Conservation (phyloP, 2,329 filamentous ascomycete genomes). For the Ophiostoma sp. region DNA sequence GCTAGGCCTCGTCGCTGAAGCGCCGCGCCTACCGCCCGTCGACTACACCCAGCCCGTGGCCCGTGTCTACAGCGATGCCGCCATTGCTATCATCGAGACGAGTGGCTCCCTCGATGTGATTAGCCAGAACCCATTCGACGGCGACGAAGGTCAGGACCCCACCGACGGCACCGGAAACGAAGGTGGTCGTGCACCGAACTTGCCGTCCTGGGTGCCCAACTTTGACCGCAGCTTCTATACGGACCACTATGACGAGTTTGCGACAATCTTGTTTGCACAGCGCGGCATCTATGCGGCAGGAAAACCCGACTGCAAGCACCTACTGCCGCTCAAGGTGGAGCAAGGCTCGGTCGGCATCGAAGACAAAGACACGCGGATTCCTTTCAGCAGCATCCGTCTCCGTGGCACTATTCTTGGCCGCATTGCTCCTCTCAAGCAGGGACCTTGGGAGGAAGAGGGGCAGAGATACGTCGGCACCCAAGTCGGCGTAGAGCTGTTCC, state of each 20-base stretch:
- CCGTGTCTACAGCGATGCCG: conserved; percentile 22
- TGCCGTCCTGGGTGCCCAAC: conserved; percentile 27
- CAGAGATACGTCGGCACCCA: neutral
- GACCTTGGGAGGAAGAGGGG: conserved; percentile 7
- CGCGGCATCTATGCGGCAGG: conserved; percentile 26
- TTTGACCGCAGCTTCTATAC: conserved; percentile 23
- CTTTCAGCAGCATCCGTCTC: neutral
- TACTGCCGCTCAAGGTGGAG: neutral
- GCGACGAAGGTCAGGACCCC: neutral
- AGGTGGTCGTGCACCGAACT: conserved; percentile 4
- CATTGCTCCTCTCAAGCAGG: conserved; percentile 14
- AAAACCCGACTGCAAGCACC: neutral
- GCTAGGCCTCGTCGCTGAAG: conserved; percentile 24
- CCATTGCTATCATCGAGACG: conserved; percentile 23
- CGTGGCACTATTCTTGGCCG: conserved; percentile 20
- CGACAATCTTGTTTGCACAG: conserved; percentile 25
- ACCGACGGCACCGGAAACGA: neutral
- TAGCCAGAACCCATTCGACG: conserved; percentile 23
- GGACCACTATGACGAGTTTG: conserved; percentile 23
- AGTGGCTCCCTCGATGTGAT: conserved; percentile 24
- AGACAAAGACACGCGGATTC: neutral
- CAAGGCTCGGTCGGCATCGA: neutral
- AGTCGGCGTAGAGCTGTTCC: neutral
- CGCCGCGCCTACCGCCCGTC: conserved; percentile 6
- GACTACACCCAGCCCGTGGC: conserved; percentile 20